phyloP scores from a whole-genome alignment of 2,329 filamentous ascomycete species.

The Blastomyces silverae region DNA sequence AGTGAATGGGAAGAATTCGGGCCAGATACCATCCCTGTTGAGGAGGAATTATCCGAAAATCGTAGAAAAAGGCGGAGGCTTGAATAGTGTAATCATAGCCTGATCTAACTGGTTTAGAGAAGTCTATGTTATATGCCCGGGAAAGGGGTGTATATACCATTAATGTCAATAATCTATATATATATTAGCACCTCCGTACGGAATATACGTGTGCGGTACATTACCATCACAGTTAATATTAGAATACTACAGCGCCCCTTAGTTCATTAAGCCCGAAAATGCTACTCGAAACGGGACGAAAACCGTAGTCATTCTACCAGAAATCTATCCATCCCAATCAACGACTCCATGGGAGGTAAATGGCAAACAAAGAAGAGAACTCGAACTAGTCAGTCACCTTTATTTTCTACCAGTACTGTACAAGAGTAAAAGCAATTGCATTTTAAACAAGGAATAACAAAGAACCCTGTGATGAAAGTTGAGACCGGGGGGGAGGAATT shows the following conservation, averaged over 20 bases:
- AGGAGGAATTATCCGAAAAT: slow-evolving; percentile 29
- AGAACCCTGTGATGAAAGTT: not conserved
- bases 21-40: slow-evolving; percentile 25
- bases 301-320: not conserved
- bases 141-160: not conserved
- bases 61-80: slow-evolving; percentile 29
- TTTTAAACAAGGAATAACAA: not conserved
- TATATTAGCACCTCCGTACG: not conserved
- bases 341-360: not conserved
- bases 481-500: not conserved
- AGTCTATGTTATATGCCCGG: not conserved
- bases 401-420: slow-evolving; percentile 12
- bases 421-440: not conserved
- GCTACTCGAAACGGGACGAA: not conserved
- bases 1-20: slow-evolving; percentile 48
- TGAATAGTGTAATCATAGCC: slow-evolving; percentile 10
- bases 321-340: not conserved
- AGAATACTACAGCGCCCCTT: not conserved
- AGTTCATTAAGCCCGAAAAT: not conserved
- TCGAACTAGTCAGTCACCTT: not conserved
- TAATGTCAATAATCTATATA: not conserved
- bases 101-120: not conserved
- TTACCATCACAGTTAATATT: not conserved
- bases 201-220: not conserved
- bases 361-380: not conserved